phyloP scores from a whole-genome alignment of 2,329 filamentous ascomycete species.

The Talaromyces rugulosus region DNA sequence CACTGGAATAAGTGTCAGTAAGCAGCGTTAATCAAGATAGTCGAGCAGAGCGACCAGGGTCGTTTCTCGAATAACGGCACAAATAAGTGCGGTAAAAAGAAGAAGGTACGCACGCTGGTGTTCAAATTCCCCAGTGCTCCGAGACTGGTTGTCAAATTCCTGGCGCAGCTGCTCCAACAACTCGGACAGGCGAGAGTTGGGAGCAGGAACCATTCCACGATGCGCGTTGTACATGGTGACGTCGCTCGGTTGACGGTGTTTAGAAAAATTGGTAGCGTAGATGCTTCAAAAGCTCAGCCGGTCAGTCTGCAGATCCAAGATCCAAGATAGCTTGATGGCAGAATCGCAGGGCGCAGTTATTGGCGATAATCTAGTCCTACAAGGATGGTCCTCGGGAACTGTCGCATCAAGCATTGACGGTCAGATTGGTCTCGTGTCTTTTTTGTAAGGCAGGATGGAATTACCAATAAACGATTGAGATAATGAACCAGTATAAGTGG shows the following conservation, averaged over 20 bases:
- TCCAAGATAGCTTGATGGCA: background rate
- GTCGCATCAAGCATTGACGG: background rate
- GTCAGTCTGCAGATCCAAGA: background rate
- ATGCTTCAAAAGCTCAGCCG: background rate
- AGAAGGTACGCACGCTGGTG: conserved; percentile 72
- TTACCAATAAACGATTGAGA: background rate
- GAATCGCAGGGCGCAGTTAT: background rate
- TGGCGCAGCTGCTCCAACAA: conserved; percentile 84
- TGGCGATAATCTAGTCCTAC: background rate
- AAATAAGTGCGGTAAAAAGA: background rate
- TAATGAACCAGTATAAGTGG: background rate
- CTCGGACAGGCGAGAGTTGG: conserved; percentile 75
- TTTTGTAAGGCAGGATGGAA: background rate
- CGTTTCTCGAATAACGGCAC: conserved; percentile 7
- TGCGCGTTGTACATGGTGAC: conserved; percentile 77
- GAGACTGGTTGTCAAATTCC: conserved; percentile 83
- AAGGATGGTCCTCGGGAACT: background rate
- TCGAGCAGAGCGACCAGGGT: conserved; percentile 16
- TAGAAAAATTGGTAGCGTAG: background rate
- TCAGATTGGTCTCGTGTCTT: background rate
- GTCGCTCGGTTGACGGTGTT: background rate
- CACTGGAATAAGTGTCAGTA: conserved; percentile 54
- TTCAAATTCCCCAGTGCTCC: conserved; percentile 81
- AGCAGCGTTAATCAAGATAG: conserved; percentile 14
- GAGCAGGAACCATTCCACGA: conserved; percentile 71